A percentile compares a stretch with the other conserved stretches of the same genome.
Conservation (phyloP, 768 basidiomycete species). For the Thelephora ganbajun region DNA sequence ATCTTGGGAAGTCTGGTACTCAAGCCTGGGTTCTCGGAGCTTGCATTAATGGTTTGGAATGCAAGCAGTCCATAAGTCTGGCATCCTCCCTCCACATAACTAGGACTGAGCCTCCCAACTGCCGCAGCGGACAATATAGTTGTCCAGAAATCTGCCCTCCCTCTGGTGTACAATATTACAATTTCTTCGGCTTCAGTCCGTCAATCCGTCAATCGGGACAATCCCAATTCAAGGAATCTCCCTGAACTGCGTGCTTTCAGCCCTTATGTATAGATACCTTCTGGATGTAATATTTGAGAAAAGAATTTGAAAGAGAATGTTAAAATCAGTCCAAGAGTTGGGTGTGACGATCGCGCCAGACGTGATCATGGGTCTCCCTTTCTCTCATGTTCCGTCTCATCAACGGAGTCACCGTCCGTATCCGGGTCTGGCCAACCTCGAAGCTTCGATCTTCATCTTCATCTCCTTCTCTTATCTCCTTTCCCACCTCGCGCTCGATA, state of each 20-base stretch:
- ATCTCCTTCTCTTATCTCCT: not conserved
- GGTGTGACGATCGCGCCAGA: no score
- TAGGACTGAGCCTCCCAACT: conserved; percentile 41
- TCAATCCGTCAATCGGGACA: conserved; percentile 10
- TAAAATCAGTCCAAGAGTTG: conserved; percentile 13
- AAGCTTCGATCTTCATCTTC: not conserved
- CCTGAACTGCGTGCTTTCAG: not conserved
- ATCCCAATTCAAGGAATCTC: not conserved
- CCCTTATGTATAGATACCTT: no score
- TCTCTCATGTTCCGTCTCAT: no score
- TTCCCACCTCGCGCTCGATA: not conserved
- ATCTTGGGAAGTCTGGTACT: conserved; percentile 21
- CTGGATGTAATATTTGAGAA: no score
- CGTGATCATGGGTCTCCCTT: conserved; percentile 6
- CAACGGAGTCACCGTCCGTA: not conserved
- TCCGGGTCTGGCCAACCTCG: not conserved
- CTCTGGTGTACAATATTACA: conserved; percentile 26
- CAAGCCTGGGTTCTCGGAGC: conserved; percentile 23
- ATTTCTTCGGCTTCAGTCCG: conserved; percentile 40
- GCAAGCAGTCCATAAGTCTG: conserved; percentile 5
- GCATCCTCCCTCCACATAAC: no score
- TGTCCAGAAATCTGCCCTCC: conserved; percentile 42
- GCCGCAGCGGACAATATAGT: conserved; percentile 43
- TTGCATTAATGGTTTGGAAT: conserved; percentile 25
- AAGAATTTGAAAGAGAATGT: no score